Evolutionary conservation across 352 stramenopile species (phyloP).

Genomic region (Sclerospora graminicola): DNA sequence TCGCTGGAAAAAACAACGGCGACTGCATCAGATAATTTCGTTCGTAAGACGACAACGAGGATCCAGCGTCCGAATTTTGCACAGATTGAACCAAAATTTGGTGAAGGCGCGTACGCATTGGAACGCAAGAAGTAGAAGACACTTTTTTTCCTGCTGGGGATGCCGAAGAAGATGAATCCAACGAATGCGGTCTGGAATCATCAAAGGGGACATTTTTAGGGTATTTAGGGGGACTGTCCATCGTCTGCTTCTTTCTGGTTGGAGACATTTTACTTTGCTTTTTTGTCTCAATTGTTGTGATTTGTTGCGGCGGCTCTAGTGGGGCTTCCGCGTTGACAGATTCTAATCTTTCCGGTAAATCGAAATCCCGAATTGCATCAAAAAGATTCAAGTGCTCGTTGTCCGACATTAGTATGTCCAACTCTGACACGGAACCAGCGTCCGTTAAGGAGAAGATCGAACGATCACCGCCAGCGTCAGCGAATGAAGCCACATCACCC

Average conservation of each 20-base stretch:
- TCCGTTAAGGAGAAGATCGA: slow-evolving; percentile 9
- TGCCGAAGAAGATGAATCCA: slow-evolving; percentile 19
- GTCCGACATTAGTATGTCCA: slow-evolving; percentile 53
- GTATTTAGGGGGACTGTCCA: slow-evolving; percentile 5
- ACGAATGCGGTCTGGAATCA: slow-evolving; percentile 17
- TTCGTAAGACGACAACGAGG: slow-evolving; percentile 37
- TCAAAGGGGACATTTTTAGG: slow-evolving; percentile 14
- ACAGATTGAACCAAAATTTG: slow-evolving; percentile 35
- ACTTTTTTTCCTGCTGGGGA: slow-evolving; percentile 15
- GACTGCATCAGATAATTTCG: slow-evolving; percentile 41
- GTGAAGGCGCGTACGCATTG: slow-evolving; percentile 31
- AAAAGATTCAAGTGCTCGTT: slow-evolving; percentile 57
- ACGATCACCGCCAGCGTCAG: slow-evolving; percentile 5
- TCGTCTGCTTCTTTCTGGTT: slow-evolving; percentile 10
- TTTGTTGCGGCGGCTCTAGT: slow-evolving; percentile 4
- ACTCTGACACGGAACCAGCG: slow-evolving; percentile 18
- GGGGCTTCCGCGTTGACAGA: slow-evolving; percentile 7
- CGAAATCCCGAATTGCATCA: slow-evolving; percentile 64
- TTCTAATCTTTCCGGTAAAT: slow-evolving; percentile 20
- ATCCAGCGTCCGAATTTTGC: slow-evolving; percentile 31
- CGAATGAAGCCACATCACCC: slow-evolving; percentile 3
- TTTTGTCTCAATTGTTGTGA: slow-evolving; percentile 11
- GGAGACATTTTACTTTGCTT: slow-evolving; percentile 1
- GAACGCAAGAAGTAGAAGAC: slow-evolving; percentile 16
- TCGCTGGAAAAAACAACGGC: slow-evolving; percentile 38